Evolutionary conservation across 352 stramenopile genomes (phyloP), one percentile per base, ranked within the genome.

Genomic region (Aphanomyces invadans): DNA sequence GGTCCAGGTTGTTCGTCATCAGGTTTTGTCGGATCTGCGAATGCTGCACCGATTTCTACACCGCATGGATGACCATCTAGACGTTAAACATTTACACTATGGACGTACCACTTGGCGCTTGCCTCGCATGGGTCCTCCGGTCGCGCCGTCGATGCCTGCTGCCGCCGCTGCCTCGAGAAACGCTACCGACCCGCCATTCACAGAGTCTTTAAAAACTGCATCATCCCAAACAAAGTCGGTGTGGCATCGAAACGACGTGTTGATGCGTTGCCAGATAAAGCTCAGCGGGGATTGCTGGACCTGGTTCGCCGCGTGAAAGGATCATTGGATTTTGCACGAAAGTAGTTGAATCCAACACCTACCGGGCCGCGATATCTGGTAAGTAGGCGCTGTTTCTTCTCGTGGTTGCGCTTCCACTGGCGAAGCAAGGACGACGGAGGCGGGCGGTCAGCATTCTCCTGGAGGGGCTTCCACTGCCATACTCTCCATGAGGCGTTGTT

Each of bases 1-100:
- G 86, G 54, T 92, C 83, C 32, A 94, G 67, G 21, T 23, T 21
- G 49, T 88, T 85, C 3, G 81, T 81, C 15, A 72, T 69, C 70
- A 90, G 76, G 29, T 85, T 87, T 67, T 94, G 83, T 12, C 83
- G 83, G 45, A 94, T 83, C 28, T 94, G 80, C 3, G 76, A 84
- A 64, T 93, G 85, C 45, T 90, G 82, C 3, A 90, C 77, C 0
- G 85, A 92, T 4, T 83, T 77, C 42, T 67, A 67, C 25, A 25
- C 11, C 28, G 2, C n/a, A 11, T 11, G 15, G 15, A 42, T 42
- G 7, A 42, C 36, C 7, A 7, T 15, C 36, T 15, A 7, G 36
- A 15, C 36, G 36, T 42, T 15, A 42, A 15, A 42, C 36, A 42
- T 42, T 15, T 15, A 42, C 15, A 42, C 15, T 42, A 19, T 15